Evolutionary conservation across 345 rosid species (phyloP).

Genomic region (Turnera subulata): DNA sequence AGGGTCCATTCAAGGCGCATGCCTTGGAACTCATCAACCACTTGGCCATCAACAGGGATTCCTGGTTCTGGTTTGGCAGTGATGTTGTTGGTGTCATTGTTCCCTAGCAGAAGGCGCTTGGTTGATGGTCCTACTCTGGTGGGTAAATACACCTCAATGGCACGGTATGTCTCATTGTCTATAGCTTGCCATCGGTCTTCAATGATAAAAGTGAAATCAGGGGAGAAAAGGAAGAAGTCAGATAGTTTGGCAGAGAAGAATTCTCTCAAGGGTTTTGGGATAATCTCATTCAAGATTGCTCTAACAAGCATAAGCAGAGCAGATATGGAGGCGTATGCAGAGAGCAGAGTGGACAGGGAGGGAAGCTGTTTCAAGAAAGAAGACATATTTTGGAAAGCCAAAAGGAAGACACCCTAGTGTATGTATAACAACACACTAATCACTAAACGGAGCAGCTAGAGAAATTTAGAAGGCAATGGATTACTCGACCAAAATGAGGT

Average conservation of each 20-base stretch:
- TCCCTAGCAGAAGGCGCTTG: constrained; percentile 26
- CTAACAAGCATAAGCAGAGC: constrained; percentile 35
- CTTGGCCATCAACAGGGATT: constrained; percentile 22
- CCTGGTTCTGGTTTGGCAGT: constrained; percentile 19
- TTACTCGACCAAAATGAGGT: too few relatives aligned
- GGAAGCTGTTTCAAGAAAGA: constrained; percentile 18
- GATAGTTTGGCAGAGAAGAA: constrained; percentile 7
- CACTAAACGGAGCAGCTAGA: too few relatives aligned
- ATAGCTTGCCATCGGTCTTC: constrained; percentile 31
- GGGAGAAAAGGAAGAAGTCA: constrained; percentile 22
- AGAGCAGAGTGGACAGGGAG: constrained; percentile 27
- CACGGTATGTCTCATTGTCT: constrained; percentile 37
- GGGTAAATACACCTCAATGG: constrained; percentile 43
- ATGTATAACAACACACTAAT: too few relatives aligned
- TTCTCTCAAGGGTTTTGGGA: constrained; percentile 20
- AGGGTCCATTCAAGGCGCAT: too few relatives aligned
- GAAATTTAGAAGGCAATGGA: too few relatives aligned
- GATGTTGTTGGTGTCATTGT: constrained; percentile 27
- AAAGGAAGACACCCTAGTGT: too few relatives aligned
- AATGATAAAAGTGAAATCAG: constrained; percentile 23
- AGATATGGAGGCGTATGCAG: constrained; percentile 32
- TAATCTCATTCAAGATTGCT: constrained; percentile 29
- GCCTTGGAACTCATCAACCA: too few relatives aligned
- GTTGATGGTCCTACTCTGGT: constrained; percentile 41
- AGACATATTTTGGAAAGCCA: constrained; percentile 17